Evolutionary conservation across 371 early-diverging fungal species (phyloP).

Genomic region (Rhizopus microsporus): DNA sequence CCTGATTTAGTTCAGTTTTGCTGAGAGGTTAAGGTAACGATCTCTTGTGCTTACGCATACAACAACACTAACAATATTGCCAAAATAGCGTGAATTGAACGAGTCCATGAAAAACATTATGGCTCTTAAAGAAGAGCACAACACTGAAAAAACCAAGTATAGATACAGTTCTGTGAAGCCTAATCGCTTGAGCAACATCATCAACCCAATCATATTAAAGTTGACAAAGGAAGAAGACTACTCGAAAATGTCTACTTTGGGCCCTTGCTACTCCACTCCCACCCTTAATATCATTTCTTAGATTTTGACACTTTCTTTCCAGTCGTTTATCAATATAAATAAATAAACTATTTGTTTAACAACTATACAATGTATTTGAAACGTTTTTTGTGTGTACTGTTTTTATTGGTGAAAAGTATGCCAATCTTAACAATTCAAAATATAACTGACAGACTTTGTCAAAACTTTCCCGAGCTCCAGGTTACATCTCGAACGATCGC

Average conservation of each 20-base stretch:
- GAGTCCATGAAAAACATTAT: conserved; percentile 10
- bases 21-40: conserved; percentile 13
- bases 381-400: too few species aligned
- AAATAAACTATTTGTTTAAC: too few species aligned
- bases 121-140: conserved; percentile 10
- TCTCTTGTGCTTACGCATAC: conserved; percentile 6
- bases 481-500: too few species aligned
- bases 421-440: too few species aligned
- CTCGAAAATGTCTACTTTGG: conserved; percentile 10
- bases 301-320: neutral
- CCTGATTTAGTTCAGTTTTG: conserved; percentile 14
- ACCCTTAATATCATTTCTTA: conserved; percentile 12
- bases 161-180: conserved; percentile 10
- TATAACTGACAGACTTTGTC: too few species aligned
- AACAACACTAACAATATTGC: conserved; percentile 12
- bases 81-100: conserved; percentile 12
- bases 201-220: conserved; percentile 18
- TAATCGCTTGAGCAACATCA: neutral
- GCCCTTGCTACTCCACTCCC: conserved; percentile 9
- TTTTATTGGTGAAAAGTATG: too few species aligned
- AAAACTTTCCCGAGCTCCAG: too few species aligned
- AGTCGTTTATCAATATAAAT: neutral
- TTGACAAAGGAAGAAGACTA: conserved; percentile 14
- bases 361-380: too few species aligned
- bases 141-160: conserved; percentile 4